Conservation (phyloP, 2,329 filamentous ascomycete species). For the Neonectria magnoliae region DNA sequence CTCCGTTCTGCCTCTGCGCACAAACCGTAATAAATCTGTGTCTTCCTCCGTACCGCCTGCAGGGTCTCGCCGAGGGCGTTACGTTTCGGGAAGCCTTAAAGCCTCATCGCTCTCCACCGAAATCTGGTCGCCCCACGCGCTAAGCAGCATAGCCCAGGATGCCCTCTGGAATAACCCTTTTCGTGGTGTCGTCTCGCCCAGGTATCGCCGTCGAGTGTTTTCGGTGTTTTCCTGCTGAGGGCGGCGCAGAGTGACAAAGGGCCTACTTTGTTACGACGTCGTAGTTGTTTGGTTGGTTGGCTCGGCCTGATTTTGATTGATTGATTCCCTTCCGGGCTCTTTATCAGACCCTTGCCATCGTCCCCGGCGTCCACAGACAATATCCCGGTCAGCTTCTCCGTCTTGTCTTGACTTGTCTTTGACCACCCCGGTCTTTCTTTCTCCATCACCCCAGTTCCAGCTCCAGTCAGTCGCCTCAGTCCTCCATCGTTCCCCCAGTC, state of each 20-base stretch:
- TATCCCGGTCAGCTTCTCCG: too few species aligned
- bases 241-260: too few species aligned
- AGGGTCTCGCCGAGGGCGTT: constrained; percentile 10
- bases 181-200: constrained; percentile 15
- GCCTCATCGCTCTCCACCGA: constrained; percentile 19
- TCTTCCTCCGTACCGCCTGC: neutral
- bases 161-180: constrained; percentile 23
- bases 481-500: neutral
- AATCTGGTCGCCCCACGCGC: constrained; percentile 18
- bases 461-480: neutral
- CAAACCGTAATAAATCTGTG: constrained; percentile 1
- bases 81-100: constrained; percentile 22
- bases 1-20: too few species aligned
- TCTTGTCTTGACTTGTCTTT: too few species aligned
- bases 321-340: neutral
- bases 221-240: too few species aligned
- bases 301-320: neutral
- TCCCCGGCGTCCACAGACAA: too few species aligned
- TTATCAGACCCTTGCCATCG: neutral
- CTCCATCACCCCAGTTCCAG: neutral
- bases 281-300: too few species aligned
- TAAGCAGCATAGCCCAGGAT: constrained; percentile 21
- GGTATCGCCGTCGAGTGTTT: too few species aligned
- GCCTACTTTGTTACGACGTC: too few species aligned
- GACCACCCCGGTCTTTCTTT: too few species aligned